These are phyloP conservation scores for Cardiospermum halicacabum DNA, from an alignment of 345 rosid species.

Conservation along the genomic window DNA sequence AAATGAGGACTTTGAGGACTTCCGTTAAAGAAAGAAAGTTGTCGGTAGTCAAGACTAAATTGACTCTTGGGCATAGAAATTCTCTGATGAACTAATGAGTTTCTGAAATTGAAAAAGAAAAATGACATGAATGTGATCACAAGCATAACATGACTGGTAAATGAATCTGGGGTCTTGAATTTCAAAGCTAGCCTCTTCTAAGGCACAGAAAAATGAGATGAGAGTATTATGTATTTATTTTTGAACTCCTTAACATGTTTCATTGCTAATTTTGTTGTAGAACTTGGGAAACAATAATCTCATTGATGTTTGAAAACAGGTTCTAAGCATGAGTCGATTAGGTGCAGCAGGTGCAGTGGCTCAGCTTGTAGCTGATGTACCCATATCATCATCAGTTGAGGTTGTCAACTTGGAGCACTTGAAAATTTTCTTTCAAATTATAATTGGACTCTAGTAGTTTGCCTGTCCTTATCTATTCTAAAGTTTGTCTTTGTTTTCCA, in stretches of 20 bases:
- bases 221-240: background rate
- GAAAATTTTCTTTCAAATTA: background rate
- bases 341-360: conserved; percentile 77
- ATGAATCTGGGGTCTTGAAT: too few species aligned
- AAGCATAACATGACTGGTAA: too few species aligned
- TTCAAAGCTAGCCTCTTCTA: too few species aligned
- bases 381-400: conserved; percentile 52
- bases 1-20: conserved; percentile 16
- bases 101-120: conserved; percentile 1
- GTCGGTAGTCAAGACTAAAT: conserved; percentile 27
- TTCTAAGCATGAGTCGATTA: conserved; percentile 68
- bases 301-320: conserved; percentile 30
- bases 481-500: background rate
- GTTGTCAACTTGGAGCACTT: conserved; percentile 23
- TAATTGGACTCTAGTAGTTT: background rate
- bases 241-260: background rate
- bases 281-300: background rate
- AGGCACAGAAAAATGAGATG: too few species aligned
- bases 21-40: conserved; percentile 20
- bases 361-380: conserved; percentile 68
- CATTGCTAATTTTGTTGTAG: background rate
- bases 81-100: conserved; percentile 15
- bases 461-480: conserved; percentile 11
- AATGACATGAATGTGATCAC: background rate
- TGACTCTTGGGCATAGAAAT: conserved; percentile 18